Percentiles rank a stretch among this genome's conserved stretches.
These are phyloP conservation scores for Lyophyllum semitale DNA, from an alignment of 768 basidiomycete species.

Conservation along the genomic window DNA sequence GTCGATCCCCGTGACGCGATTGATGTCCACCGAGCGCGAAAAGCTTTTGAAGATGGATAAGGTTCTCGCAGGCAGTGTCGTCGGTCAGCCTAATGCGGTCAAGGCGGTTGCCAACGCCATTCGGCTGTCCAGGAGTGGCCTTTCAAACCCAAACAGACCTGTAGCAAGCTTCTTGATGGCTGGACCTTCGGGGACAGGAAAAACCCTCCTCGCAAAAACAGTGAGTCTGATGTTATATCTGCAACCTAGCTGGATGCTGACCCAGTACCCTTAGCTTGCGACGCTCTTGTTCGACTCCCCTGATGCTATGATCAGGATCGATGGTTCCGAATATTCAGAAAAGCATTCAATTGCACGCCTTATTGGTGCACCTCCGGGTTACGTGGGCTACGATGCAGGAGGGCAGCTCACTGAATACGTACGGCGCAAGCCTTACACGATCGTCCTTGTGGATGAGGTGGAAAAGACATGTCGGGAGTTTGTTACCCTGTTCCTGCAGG, in stretches of 20 bases:
- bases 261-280: slow-evolving; percentile 61
- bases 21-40: slow-evolving; percentile 90
- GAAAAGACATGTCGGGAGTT: slow-evolving; percentile 84
- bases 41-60: slow-evolving; percentile 88
- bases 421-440: slow-evolving; percentile 86
- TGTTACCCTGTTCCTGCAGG: slow-evolving; percentile 62
- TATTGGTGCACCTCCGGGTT: slow-evolving; percentile 75
- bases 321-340: slow-evolving; percentile 92
- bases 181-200: slow-evolving; percentile 89
- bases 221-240: slow-evolving; percentile 41
- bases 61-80: slow-evolving; percentile 71
- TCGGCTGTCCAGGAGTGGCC: slow-evolving; percentile 88
- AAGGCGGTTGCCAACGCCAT: slow-evolving; percentile 94
- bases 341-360: slow-evolving; percentile 55
- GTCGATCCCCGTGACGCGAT: slow-evolving; percentile 82
- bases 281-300: slow-evolving; percentile 87
- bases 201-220: slow-evolving; percentile 89
- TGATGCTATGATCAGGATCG: slow-evolving; percentile 90
- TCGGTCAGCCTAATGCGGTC: slow-evolving; percentile 91
- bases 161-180: slow-evolving; percentile 93
- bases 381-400: slow-evolving; percentile 88
- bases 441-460: slow-evolving; percentile 85
- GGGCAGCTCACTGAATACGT: slow-evolving; percentile 94
- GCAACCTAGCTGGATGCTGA: slow-evolving; percentile 1
- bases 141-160: slow-evolving; percentile 85